Evolutionary conservation across 225 moss, liverwort and hornwort genomes (phyloP).

Genomic region (Polytrichum commune): DNA sequence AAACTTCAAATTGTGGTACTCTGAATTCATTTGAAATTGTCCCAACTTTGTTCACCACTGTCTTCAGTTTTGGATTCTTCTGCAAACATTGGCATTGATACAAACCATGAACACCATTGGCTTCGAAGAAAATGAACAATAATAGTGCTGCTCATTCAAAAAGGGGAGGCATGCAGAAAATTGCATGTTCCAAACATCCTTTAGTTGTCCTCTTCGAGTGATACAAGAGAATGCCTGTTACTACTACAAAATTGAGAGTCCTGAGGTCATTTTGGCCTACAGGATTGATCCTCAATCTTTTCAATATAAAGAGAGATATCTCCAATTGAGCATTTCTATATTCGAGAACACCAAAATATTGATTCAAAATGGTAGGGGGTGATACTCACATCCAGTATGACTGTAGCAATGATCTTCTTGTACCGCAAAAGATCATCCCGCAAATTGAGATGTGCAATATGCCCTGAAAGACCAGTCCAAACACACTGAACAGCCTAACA

Average conservation of each 20-base stretch:
- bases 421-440: conserved; percentile 78
- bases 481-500: not conserved
- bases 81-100: conserved; percentile 28
- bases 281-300: too few species aligned
- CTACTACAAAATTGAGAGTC: too few species aligned
- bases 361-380: conserved; percentile 1
- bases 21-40: conserved; percentile 94
- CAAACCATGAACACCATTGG: too few species aligned
- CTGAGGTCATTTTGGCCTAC: too few species aligned
- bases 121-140: too few species aligned
- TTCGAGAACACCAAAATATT: not conserved
- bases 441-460: conserved; percentile 96
- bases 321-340: too few species aligned
- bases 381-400: conserved; percentile 89
- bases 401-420: conserved; percentile 79
- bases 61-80: conserved; percentile 92
- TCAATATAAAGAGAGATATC: too few species aligned
- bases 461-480: conserved; percentile 51
- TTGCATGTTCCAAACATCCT: too few species aligned
- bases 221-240: too few species aligned
- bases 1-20: conserved; percentile 90
- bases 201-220: too few species aligned
- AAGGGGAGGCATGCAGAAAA: too few species aligned
- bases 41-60: conserved; percentile 94
- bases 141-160: too few species aligned